Percentiles rank a stretch among this genome's conserved stretches.
These are phyloP conservation scores for Larix kaempferi DNA, from an alignment of 75 land plant genomes.

Conservation along the genomic window DNA sequence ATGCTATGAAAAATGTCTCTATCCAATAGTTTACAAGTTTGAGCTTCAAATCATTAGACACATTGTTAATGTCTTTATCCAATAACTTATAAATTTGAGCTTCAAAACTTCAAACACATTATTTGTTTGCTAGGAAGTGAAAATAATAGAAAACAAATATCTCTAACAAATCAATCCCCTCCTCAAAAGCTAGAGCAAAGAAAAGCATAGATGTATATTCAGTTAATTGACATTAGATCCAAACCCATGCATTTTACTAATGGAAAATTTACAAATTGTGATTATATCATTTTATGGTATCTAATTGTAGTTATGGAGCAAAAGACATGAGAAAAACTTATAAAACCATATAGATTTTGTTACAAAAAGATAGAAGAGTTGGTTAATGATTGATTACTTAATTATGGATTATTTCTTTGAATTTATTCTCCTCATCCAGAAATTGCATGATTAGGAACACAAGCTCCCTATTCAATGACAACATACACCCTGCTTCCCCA, in stretches of 20 bases:
- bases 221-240: not conserved
- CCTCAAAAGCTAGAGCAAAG: too few species aligned
- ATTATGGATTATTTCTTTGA: constrained; percentile 77
- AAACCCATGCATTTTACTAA: not conserved
- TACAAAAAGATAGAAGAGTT: not conserved
- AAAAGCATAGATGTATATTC: too few species aligned
- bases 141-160: not conserved
- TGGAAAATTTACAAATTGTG: too few species aligned
- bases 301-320: too few species aligned
- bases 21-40: too few species aligned
- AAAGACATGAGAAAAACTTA: not conserved
- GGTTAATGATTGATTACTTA: constrained; percentile 14
- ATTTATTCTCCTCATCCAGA: constrained; percentile 84
- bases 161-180: too few species aligned
- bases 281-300: too few species aligned
- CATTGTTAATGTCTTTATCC: too few species aligned
- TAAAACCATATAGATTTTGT: not conserved
- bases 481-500: constrained; percentile 26
- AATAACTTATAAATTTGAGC: not conserved
- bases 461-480: constrained; percentile 78
- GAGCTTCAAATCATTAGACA: too few species aligned
- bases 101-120: not conserved
- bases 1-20: not conserved
- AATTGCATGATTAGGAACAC: constrained; percentile 81
- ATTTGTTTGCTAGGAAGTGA: not conserved